These are phyloP conservation scores for Rhizopogon vinicolor DNA, from an alignment of 768 basidiomycete species.

Conservation along the genomic window DNA sequence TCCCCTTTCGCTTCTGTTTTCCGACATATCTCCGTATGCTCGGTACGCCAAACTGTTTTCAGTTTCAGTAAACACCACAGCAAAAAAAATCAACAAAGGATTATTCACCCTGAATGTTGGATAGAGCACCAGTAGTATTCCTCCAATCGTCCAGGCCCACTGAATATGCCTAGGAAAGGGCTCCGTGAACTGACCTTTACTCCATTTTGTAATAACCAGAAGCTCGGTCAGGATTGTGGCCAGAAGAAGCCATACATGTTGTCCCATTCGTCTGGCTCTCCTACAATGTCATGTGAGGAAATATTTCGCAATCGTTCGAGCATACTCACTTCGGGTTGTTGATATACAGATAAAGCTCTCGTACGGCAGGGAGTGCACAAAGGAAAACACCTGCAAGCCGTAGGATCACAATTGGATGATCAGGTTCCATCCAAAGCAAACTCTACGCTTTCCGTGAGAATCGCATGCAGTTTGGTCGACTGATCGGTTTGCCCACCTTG, in stretches of 20 bases:
- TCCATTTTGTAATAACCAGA: slow-evolving; percentile 80
- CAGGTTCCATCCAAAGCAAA: slow-evolving; percentile 85
- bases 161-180: slow-evolving; percentile 61
- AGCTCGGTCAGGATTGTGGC: slow-evolving; percentile 84
- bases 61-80: slow-evolving; percentile 8
- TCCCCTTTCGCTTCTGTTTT: slow-evolving; percentile 27
- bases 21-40: slow-evolving; percentile 48
- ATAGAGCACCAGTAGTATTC: slow-evolving; percentile 59
- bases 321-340: slow-evolving; percentile 68
- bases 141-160: slow-evolving; percentile 63
- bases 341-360: slow-evolving; percentile 81
- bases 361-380: slow-evolving; percentile 81
- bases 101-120: slow-evolving; percentile 58
- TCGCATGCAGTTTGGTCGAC: slow-evolving; percentile 2
- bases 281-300: slow-evolving; percentile 32
- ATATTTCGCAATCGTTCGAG: not conserved
- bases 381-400: slow-evolving; percentile 73
- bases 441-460: slow-evolving; percentile 31
- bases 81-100: not conserved
- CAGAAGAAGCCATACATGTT: slow-evolving; percentile 82
- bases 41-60: slow-evolving; percentile 61
- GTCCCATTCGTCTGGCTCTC: slow-evolving; percentile 83
- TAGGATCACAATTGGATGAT: slow-evolving; percentile 79
- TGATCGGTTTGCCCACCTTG: slow-evolving; percentile 46
- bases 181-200: slow-evolving; percentile 60